Percentiles rank a stretch among this genome's conserved stretches.
Evolutionary conservation across 164 flowering plant genomes (phyloP).

Genomic region (Umbellularia californica): DNA sequence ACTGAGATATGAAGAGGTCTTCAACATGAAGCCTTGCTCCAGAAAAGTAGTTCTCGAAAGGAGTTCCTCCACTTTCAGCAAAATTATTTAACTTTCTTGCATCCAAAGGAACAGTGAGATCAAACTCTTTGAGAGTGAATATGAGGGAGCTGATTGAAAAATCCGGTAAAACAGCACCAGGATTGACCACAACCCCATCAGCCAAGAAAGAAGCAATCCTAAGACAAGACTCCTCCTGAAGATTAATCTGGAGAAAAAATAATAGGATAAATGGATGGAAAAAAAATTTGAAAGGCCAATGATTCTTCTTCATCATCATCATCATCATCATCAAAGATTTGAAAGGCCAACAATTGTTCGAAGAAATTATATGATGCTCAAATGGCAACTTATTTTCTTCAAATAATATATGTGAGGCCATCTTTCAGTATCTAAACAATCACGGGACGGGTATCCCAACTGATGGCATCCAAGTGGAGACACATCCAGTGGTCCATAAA

Average conservation of each 20-base stretch:
- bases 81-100: slow-evolving; percentile 16
- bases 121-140: slow-evolving; percentile 66
- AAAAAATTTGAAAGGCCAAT: neutral
- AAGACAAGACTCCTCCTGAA: slow-evolving; percentile 94
- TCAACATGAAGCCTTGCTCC: slow-evolving; percentile 93
- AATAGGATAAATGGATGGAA: too few species aligned
- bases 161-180: slow-evolving; percentile 79
- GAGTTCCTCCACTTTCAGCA: slow-evolving; percentile 10
- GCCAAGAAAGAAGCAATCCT: slow-evolving; percentile 85
- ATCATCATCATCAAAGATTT: too few species aligned
- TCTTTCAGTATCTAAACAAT: neutral
- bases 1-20: slow-evolving; percentile 53
- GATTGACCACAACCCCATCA: slow-evolving; percentile 82
- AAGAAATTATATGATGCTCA: neutral
- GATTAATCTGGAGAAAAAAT: slow-evolving; percentile 52
- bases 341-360: neutral
- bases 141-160: slow-evolving; percentile 65
- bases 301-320: neutral
- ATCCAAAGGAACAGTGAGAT: slow-evolving; percentile 65
- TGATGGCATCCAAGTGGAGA: neutral
- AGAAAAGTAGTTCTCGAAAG: slow-evolving; percentile 39
- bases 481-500: neutral
- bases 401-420: neutral
- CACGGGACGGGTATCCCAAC: neutral
- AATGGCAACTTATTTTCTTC: neutral